Conservation (phyloP, 78 protist genomes). For the Dictyostelium capitatum region DNA sequence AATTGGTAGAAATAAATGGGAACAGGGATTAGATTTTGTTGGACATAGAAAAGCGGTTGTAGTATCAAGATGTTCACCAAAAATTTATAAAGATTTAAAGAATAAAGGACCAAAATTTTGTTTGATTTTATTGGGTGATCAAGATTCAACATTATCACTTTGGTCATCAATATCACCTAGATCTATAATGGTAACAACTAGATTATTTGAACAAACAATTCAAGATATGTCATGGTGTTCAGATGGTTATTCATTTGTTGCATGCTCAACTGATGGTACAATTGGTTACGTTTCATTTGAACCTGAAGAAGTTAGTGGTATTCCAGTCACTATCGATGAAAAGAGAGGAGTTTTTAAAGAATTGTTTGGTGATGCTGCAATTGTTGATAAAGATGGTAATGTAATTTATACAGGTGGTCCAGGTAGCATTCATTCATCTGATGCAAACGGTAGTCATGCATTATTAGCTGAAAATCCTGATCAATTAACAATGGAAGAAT, state of each 20-base stretch:
- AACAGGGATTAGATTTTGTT: constrained; percentile 20
- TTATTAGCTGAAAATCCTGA: constrained; percentile 69
- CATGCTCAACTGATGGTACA: constrained; percentile 54
- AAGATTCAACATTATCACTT: constrained; percentile 45
- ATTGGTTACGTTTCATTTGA: constrained; percentile 35
- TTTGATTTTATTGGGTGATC: constrained; percentile 43
- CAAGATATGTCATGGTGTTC: constrained; percentile 73
- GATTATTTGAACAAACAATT: constrained; percentile 39
- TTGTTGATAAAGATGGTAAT: constrained; percentile 5
- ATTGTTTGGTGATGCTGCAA: constrained; percentile 57
- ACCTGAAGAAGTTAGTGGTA: constrained; percentile 19
- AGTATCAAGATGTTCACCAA: constrained; percentile 37
- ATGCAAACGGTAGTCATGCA: constrained; percentile 7
- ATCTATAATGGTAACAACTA: constrained; percentile 13
- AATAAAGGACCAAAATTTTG: neutral
- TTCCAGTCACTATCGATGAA: constrained; percentile 5
- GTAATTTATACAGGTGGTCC: neutral
- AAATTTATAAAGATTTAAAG: constrained; percentile 13
- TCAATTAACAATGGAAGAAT: constrained; percentile 68
- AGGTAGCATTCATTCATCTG: neutral
- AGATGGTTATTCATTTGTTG: constrained; percentile 55
- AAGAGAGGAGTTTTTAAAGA: constrained; percentile 7
- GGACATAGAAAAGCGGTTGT: constrained; percentile 52
- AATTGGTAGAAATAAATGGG: constrained; percentile 49
- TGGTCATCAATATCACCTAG: constrained; percentile 53